Percentiles rank a stretch among this genome's conserved stretches.
phyloP scores from a whole-genome alignment of 352 stramenopile species.

The Phytophthora multivora region DNA sequence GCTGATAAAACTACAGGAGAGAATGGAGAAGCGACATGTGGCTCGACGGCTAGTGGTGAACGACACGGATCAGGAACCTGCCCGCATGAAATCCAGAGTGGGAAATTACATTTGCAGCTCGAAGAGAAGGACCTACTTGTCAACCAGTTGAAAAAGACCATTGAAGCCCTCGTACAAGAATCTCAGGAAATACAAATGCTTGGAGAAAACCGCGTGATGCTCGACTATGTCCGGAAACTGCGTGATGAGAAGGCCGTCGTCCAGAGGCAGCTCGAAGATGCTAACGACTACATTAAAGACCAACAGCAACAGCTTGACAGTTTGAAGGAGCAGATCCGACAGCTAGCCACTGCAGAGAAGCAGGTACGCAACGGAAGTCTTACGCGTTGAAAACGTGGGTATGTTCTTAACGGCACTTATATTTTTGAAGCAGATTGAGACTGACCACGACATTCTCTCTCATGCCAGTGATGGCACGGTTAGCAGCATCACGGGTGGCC shows the following conservation, averaged over 20 bases:
- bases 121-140: slow-evolving; percentile 88
- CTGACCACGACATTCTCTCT: slow-evolving; percentile 42
- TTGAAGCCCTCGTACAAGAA: slow-evolving; percentile 77
- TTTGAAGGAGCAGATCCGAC: slow-evolving; percentile 76
- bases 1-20: neutral
- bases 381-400: slow-evolving; percentile 4
- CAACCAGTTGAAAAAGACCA: slow-evolving; percentile 78
- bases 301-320: slow-evolving; percentile 79
- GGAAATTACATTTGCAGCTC: slow-evolving; percentile 58
- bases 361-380: slow-evolving; percentile 32
- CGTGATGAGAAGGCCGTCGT: slow-evolving; percentile 76
- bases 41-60: neutral
- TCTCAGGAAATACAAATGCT: slow-evolving; percentile 79
- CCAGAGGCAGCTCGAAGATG: slow-evolving; percentile 72
- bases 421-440: slow-evolving; percentile 38
- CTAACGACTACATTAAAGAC: slow-evolving; percentile 75
- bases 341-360: slow-evolving; percentile 32
- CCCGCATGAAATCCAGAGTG: slow-evolving; percentile 33
- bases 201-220: slow-evolving; percentile 76
- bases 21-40: slow-evolving; percentile 5
- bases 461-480: slow-evolving; percentile 39
- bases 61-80: slow-evolving; percentile 18
- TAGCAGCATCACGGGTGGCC: slow-evolving; percentile 13
- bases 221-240: slow-evolving; percentile 87
- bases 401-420: slow-evolving; percentile 28